Evolutionary conservation across 2,329 filamentous ascomycete species (phyloP).

Genomic region (Penicillium sp.): DNA sequence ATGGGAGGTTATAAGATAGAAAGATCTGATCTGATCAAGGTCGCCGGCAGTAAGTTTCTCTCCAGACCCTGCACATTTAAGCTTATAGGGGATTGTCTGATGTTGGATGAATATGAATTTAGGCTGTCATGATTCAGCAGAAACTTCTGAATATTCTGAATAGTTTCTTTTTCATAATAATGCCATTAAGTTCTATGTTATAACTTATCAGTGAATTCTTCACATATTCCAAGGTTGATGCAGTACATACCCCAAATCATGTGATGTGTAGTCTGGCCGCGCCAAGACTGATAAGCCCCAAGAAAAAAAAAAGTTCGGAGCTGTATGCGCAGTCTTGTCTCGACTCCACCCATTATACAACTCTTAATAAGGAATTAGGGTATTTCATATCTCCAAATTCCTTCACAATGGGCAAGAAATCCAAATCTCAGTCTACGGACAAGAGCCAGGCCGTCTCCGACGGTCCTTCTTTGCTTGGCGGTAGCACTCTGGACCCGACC

Average conservation of each 20-base stretch:
- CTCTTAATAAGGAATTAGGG: background rate
- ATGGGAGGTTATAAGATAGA: background rate
- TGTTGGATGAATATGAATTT: background rate
- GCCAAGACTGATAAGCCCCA: constrained; percentile 28
- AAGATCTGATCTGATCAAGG: background rate
- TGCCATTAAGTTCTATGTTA: background rate
- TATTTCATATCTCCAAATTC: constrained; percentile 1
- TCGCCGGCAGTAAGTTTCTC: background rate
- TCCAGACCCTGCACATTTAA: background rate
- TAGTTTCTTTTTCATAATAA: background rate
- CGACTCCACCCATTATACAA: constrained; percentile 9
- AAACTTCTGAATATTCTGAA: background rate
- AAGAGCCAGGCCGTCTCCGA: constrained; percentile 17
- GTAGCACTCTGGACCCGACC: constrained; percentile 66
- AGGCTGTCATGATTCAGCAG: background rate
- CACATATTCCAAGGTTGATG: background rate
- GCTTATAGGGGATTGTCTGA: background rate
- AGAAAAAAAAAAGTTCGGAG: constrained; percentile 28
- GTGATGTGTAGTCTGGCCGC: constrained; percentile 12
- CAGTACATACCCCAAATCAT: constrained; percentile 9
- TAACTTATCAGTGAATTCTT: background rate
- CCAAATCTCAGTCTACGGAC: constrained; percentile 29
- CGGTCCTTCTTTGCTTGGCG: constrained; percentile 48
- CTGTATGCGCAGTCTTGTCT: constrained; percentile 11
- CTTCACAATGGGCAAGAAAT: constrained; percentile 36